Evolutionary conservation across 2,329 filamentous ascomycete genomes (phyloP).

Genomic region (Pestalotiopsis sp.): DNA sequence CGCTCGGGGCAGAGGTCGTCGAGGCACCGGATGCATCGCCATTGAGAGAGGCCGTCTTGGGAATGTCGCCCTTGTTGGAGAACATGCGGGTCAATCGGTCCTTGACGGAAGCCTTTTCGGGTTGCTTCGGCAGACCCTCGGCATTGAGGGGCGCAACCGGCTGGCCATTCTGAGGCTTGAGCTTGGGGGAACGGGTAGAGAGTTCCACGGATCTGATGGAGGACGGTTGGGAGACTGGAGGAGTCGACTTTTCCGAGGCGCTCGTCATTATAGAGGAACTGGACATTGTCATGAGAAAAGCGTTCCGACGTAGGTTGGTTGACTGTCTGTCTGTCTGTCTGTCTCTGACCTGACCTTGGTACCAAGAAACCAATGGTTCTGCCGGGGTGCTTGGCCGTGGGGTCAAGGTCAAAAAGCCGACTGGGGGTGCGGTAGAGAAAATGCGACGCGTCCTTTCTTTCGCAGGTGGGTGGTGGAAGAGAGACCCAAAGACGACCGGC

Average conservation of each 20-base stretch:
- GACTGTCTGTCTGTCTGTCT: not conserved
- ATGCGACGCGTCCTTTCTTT: not conserved
- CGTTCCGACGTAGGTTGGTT: constrained; percentile 14
- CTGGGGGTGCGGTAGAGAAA: not conserved
- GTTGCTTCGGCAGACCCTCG: constrained; percentile 37
- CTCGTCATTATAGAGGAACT: constrained; percentile 29
- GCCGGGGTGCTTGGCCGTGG: constrained; percentile 9
- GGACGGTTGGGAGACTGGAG: constrained; percentile 31
- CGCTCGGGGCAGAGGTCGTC: constrained; percentile 19
- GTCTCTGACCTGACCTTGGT: not conserved
- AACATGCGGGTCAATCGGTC: constrained; percentile 67
- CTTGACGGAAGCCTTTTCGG: constrained; percentile 62
- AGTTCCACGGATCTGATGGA: constrained; percentile 33
- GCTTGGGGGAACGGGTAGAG: constrained; percentile 27
- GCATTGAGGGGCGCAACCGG: constrained; percentile 20
- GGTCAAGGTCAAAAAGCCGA: not conserved
- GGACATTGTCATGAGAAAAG: constrained; percentile 12
- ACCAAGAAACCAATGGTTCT: not conserved
- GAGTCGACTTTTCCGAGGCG: constrained; percentile 30
- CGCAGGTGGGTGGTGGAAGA: not conserved
- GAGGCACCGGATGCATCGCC: constrained; percentile 31
- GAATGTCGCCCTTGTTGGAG: constrained; percentile 53
- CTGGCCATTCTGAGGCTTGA: constrained; percentile 31
- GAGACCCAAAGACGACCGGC: not conserved
- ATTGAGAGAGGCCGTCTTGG: constrained; percentile 25